Evolutionary conservation across 352 stramenopile genomes (phyloP), one percentile per base, ranked within the genome.

Genomic region (Thalassiosira exigua): DNA sequence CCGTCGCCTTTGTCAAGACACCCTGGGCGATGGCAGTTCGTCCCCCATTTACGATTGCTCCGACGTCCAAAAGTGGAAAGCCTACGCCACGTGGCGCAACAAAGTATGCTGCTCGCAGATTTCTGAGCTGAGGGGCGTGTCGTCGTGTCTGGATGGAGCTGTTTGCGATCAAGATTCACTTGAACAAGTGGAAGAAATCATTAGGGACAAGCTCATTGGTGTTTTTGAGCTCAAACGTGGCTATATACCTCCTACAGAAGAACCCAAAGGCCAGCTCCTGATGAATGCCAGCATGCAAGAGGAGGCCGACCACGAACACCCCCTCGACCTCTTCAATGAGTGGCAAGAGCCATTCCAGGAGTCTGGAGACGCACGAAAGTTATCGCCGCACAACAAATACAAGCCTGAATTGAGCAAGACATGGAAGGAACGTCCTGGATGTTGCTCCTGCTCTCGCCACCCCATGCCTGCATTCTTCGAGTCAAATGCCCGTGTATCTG

Each of bases 391-490:
- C 56, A 87, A 80, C 32, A 46, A 56, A 26, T 51, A 70, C 53
- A 79, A 81, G 46, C 62, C 77, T 22, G 59, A 83, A 68, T 62
- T 46, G 22, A 81, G 68, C 57, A 36, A 80, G 65, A 66, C 67
- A 48, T 88, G 75, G 75, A 75, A 69, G 41, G 42, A 9, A 41
- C 79, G 27, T 39, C 1, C 84, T 27, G 93, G 93, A 0, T 98
- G 96, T 75, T 98, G 96, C 69, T 85, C 90, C 22, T 98, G 96
- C 70, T 85, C 95, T 42, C 81, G 90, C 5, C 88, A 96, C 48
- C 74, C 93, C 62, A 95, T 98, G 88, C 95, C 96, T 0, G 92
- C 92, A 42, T 98, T 92, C 73, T 98, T 98, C 70, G 82, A 93
- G 22, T 83, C 93, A 44, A 90, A 86, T 21, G 50, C 62, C 0